Evolutionary conservation across 1,139 yeast species (phyloP).

Genomic region (Pichia sp.): DNA sequence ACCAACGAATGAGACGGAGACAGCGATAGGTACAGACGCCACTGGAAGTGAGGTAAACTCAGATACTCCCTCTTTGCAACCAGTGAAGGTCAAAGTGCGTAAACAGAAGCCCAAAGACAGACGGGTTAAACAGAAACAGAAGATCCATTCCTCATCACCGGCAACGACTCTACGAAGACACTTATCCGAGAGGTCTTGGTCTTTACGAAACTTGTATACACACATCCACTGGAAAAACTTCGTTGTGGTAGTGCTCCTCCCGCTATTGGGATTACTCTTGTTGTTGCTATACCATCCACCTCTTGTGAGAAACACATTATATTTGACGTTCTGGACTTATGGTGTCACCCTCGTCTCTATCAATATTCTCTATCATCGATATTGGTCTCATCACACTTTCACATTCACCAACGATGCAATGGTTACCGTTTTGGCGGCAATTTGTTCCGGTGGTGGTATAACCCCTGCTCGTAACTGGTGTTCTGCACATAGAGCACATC

Average conservation of each 20-base stretch:
- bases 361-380: slow-evolving; percentile 57
- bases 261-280: slow-evolving; percentile 23
- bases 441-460: slow-evolving; percentile 56
- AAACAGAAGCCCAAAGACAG: too few relatives aligned
- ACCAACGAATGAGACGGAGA: too few relatives aligned
- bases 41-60: too few relatives aligned
- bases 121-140: too few relatives aligned
- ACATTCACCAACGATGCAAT: slow-evolving; percentile 29
- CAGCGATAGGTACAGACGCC: too few relatives aligned
- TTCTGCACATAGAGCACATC: slow-evolving; percentile 62
- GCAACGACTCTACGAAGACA: slow-evolving; percentile 20
- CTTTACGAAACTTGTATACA: slow-evolving; percentile 31
- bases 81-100: too few relatives aligned
- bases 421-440: slow-evolving; percentile 39
- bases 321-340: slow-evolving; percentile 34
- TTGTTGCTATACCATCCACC: slow-evolving; percentile 16
- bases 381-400: slow-evolving; percentile 58
- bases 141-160: too few relatives aligned
- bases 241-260: slow-evolving; percentile 23
- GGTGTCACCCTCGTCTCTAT: slow-evolving; percentile 36
- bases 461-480: slow-evolving; percentile 63
- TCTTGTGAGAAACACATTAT: slow-evolving; percentile 22
- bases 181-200: slow-evolving; percentile 31
- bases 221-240: slow-evolving; percentile 31
- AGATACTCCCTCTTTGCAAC: too few relatives aligned